phyloP scores from a whole-genome alignment of 2,329 filamentous ascomycete species.

The Xylariaceae sp. region DNA sequence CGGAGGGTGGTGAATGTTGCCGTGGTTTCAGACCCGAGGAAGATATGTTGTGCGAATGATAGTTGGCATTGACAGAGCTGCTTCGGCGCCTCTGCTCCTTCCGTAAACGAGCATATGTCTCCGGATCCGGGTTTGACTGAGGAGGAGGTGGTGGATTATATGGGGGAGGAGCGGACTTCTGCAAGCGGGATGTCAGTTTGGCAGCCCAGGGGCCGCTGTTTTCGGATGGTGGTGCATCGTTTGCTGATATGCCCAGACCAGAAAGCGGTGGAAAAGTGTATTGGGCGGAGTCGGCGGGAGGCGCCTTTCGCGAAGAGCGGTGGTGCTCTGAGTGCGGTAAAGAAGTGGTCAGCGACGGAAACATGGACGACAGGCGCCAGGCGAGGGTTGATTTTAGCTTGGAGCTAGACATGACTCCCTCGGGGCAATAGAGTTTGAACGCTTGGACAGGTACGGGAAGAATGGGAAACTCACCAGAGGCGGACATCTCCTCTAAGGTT shows the following conservation, averaged over 20 bases:
- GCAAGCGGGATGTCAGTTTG: slow-evolving; percentile 17
- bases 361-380: slow-evolving; percentile 29
- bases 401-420: slow-evolving; percentile 9
- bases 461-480: not conserved
- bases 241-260: slow-evolving; percentile 4
- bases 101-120: slow-evolving; percentile 24
- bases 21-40: slow-evolving; percentile 18
- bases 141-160: slow-evolving; percentile 19
- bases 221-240: not conserved
- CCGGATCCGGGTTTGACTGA: slow-evolving; percentile 24
- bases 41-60: slow-evolving; percentile 6
- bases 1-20: slow-evolving; percentile 29
- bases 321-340: slow-evolving; percentile 22
- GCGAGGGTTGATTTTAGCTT: slow-evolving; percentile 24
- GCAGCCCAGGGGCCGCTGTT: slow-evolving; percentile 6
- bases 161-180: slow-evolving; percentile 21
- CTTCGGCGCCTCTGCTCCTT: slow-evolving; percentile 28
- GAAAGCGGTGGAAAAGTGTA: slow-evolving; percentile 18
- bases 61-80: slow-evolving; percentile 22
- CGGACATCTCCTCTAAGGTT: too few species aligned
- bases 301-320: slow-evolving; percentile 25
- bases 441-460: not conserved
- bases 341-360: slow-evolving; percentile 29
- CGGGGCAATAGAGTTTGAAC: too few species aligned
- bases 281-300: slow-evolving; percentile 19